phyloP scores from a whole-genome alignment of 768 basidiomycete species.

The Hemileccinum impolitum region DNA sequence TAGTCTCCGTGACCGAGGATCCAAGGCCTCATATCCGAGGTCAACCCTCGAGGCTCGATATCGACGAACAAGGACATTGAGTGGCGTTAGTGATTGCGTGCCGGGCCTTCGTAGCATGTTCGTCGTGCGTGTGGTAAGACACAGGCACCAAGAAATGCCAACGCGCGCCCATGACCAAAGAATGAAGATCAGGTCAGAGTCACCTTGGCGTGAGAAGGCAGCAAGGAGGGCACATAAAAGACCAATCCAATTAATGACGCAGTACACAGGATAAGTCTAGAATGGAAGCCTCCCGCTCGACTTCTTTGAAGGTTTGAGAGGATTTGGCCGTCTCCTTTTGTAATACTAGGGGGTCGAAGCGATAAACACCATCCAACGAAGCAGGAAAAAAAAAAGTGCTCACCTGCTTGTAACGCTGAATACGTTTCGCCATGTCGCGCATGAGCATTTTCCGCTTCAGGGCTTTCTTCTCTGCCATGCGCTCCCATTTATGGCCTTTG shows the following conservation, averaged over 20 bases:
- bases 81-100: too few relatives aligned
- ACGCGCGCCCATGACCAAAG: too few relatives aligned
- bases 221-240: neutral
- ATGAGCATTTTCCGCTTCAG: slow-evolving; percentile 53
- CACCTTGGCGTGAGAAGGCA: neutral
- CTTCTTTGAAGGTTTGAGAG: slow-evolving; percentile 54
- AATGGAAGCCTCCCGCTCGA: slow-evolving; percentile 53
- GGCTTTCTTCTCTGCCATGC: slow-evolving; percentile 45
- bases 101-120: too few relatives aligned
- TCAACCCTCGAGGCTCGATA: too few relatives aligned
- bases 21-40: too few relatives aligned
- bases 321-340: slow-evolving; percentile 47
- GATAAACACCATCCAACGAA: slow-evolving; percentile 1
- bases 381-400: slow-evolving; percentile 24
- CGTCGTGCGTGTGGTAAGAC: too few relatives aligned
- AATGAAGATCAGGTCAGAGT: neutral
- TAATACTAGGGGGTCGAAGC: slow-evolving; percentile 16
- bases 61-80: too few relatives aligned
- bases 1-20: too few relatives aligned
- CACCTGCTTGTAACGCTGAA: slow-evolving; percentile 64
- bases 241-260: slow-evolving; percentile 2
- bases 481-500: slow-evolving; percentile 91
- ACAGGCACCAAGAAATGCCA: too few relatives aligned
- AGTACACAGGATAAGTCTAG: slow-evolving; percentile 35
- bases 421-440: slow-evolving; percentile 66